Evolutionary conservation across 768 basidiomycete species (phyloP).

Genomic region (Russula compacta): DNA sequence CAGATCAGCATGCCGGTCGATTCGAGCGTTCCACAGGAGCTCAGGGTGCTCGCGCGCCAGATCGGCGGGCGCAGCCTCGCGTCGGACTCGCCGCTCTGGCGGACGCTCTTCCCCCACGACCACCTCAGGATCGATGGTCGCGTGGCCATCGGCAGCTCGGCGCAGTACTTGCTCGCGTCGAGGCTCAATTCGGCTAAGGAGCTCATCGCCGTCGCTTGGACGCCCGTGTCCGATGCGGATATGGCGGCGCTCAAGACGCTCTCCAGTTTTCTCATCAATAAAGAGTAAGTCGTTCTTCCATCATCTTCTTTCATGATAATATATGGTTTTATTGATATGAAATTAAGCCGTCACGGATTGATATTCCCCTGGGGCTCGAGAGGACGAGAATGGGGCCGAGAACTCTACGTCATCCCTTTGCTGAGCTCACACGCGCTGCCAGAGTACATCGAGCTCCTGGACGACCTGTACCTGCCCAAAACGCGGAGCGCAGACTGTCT

Average conservation of each 20-base stretch:
- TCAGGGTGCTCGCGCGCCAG: conserved; percentile 61
- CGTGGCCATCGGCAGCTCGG: conserved; percentile 66
- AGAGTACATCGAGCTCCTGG: conserved; percentile 78
- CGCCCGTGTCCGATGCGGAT: conserved; percentile 38
- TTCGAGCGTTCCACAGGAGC: conserved; percentile 57
- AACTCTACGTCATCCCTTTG: conserved; percentile 80
- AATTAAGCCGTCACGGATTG: conserved; percentile 70
- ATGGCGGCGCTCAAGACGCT: conserved; percentile 51
- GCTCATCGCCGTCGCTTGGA: conserved; percentile 67
- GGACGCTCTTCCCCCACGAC: conserved; percentile 62
- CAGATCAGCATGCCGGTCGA: conserved; percentile 79
- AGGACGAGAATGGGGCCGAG: conserved; percentile 70
- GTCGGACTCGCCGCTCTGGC: conserved; percentile 57
- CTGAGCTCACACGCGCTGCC: conserved; percentile 57
- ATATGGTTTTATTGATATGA: too few relatives aligned
- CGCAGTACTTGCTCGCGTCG: conserved; percentile 71
- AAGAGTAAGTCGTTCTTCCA: conserved; percentile 50
- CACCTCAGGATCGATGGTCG: conserved; percentile 75
- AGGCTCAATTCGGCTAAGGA: conserved; percentile 72
- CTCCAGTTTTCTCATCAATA: conserved; percentile 57
- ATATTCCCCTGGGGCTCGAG: conserved; percentile 79
- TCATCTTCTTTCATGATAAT: background rate
- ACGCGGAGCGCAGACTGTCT: conserved; percentile 55
- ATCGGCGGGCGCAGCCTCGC: conserved; percentile 64
- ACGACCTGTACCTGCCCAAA: conserved; percentile 62